Conservation (phyloP, 495 filamentous ascomycete genomes). For the Halenospora varia region DNA sequence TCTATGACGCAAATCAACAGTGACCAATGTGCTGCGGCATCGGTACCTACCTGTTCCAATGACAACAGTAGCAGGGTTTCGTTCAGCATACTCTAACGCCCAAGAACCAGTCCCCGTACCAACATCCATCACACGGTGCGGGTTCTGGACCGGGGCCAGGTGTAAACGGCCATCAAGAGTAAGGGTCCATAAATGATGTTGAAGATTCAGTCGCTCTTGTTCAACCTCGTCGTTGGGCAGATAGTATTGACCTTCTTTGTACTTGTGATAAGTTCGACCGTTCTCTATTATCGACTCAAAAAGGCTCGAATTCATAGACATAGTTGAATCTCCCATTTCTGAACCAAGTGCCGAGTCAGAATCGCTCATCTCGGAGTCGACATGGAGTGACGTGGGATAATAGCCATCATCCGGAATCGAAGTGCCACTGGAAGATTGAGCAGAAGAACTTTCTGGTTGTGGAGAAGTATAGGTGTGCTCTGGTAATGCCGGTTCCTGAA, state of each 20-base stretch:
- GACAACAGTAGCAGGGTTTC: background rate
- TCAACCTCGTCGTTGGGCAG: slow-evolving; percentile 31
- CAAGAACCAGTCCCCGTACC: slow-evolving; percentile 57
- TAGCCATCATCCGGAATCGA: background rate
- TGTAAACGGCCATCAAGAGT: slow-evolving; percentile 44
- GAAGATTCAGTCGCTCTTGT: slow-evolving; percentile 29
- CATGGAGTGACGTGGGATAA: background rate
- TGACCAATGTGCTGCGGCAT: no score
- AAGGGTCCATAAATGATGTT: slow-evolving; percentile 50
- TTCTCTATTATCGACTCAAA: slow-evolving; percentile 29
- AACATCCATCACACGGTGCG: slow-evolving; percentile 43
- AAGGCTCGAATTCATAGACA: slow-evolving; percentile 27
- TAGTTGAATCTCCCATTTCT: background rate
- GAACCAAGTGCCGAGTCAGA: slow-evolving; percentile 4
- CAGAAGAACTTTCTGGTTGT: background rate
- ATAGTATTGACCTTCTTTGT: slow-evolving; percentile 25
- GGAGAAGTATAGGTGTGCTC: background rate
- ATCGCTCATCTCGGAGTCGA: background rate
- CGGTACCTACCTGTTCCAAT: slow-evolving; percentile 47
- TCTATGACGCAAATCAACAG: slow-evolving; percentile 23
- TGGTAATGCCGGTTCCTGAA: background rate
- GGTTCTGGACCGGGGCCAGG: slow-evolving; percentile 34
- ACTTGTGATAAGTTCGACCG: slow-evolving; percentile 31
- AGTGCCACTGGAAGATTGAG: background rate
- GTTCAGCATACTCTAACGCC: slow-evolving; percentile 29